These are phyloP conservation scores for Penicillium arizonense DNA, from an alignment of 495 filamentous ascomycete genomes.

Conservation along the genomic window DNA sequence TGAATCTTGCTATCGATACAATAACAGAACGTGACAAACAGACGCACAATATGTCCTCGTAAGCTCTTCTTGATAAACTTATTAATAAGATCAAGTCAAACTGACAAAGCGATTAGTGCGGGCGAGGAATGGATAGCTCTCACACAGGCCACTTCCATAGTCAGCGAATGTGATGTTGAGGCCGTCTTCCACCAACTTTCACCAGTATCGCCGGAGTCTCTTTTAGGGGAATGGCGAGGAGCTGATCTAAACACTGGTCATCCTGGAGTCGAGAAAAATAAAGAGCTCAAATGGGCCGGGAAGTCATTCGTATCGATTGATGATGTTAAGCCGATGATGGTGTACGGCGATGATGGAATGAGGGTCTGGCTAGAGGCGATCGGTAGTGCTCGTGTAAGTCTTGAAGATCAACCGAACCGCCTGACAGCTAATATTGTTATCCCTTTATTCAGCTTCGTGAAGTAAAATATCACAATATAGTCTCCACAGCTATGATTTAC, in stretches of 20 bases:
- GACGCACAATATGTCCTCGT: too few species aligned
- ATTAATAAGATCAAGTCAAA: too few species aligned
- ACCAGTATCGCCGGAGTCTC: not conserved
- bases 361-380: constrained; percentile 3
- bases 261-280: constrained; percentile 1
- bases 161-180: not conserved
- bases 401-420: too few species aligned
- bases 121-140: too few species aligned
- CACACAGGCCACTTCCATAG: too few species aligned
- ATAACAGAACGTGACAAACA: too few species aligned
- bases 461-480: constrained; percentile 12
- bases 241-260: constrained; percentile 19
- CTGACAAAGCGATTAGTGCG: too few species aligned
- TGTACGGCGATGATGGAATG: constrained; percentile 12
- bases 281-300: constrained; percentile 15
- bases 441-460: constrained; percentile 10
- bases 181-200: constrained; percentile 1
- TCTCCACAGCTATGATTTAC: constrained; percentile 20
- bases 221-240: constrained; percentile 20
- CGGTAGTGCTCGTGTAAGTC: constrained; percentile 11
- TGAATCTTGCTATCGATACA: too few species aligned
- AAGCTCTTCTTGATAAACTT: too few species aligned
- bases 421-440: not conserved
- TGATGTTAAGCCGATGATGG: constrained; percentile 21
- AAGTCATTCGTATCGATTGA: constrained; percentile 16